Evolutionary conservation across 306 rosid genomes (phyloP).

Genomic region (Malus sylvestris): DNA sequence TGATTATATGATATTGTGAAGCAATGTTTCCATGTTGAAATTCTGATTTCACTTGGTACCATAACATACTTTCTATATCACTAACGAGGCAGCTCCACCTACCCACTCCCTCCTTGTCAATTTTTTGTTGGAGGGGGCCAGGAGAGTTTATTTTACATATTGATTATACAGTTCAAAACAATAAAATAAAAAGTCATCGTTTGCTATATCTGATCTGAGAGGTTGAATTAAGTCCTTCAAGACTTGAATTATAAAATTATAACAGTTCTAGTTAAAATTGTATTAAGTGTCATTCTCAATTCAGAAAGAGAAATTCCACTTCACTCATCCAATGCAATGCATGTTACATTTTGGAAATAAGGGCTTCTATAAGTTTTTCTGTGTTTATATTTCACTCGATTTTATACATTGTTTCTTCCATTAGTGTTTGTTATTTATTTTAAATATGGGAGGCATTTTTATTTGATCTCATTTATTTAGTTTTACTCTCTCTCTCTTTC

Average conservation of each 20-base stretch:
- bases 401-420: no score
- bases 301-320: background rate
- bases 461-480: no score
- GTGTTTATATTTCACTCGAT: no score
- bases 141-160: background rate
- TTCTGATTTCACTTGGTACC: background rate
- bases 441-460: no score
- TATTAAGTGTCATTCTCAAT: background rate
- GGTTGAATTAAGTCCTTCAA: background rate
- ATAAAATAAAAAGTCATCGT: no score
- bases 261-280: background rate
- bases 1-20: background rate
- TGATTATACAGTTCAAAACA: background rate
- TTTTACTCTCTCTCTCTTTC: no score
- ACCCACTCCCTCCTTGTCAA: background rate
- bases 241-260: background rate
- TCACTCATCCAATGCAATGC: background rate
- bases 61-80: background rate
- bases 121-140: background rate
- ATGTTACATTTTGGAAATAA: no score
- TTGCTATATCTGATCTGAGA: background rate
- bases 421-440: no score
- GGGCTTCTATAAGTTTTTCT: no score
- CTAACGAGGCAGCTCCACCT: background rate
- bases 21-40: background rate